Percentiles rank a stretch among this genome's conserved stretches.
Conservation (phyloP, 163 green algal genomes). For the Trebouxiophyceae sp. region DNA sequence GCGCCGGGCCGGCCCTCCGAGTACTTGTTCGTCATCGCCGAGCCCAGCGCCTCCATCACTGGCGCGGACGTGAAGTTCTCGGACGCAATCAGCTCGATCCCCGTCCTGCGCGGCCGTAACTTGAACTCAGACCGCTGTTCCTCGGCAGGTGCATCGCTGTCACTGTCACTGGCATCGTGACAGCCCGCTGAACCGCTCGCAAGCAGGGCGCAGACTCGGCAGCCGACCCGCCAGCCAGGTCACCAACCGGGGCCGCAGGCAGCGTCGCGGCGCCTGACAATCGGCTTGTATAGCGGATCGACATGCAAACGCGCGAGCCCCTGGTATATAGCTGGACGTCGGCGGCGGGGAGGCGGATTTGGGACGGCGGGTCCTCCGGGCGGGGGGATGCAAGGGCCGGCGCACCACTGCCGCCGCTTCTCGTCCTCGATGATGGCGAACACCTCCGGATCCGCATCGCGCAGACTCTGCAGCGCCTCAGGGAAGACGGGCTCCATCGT, state of each 20-base stretch:
- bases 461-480: constrained; percentile 58
- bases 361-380: too few relatives aligned
- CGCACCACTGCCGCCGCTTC: constrained; percentile 70
- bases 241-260: too few relatives aligned
- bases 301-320: neutral
- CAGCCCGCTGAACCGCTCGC: too few relatives aligned
- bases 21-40: constrained; percentile 87
- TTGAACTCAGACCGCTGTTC: too few relatives aligned
- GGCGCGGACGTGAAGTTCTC: constrained; percentile 81
- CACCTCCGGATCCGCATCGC: constrained; percentile 66
- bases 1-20: constrained; percentile 69
- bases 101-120: constrained; percentile 57
- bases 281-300: too few relatives aligned
- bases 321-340: neutral
- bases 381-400: too few relatives aligned
- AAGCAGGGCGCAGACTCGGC: too few relatives aligned
- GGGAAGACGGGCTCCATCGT: constrained; percentile 76
- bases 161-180: too few relatives aligned
- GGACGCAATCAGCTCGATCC: constrained; percentile 84
- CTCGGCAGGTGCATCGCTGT: too few relatives aligned
- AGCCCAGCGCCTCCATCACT: constrained; percentile 78
- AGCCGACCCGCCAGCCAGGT: too few relatives aligned
- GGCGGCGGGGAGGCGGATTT: too few relatives aligned
- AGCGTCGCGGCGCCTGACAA: too few relatives aligned
- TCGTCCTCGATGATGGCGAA: constrained; percentile 74